Percentiles rank a stretch among this genome's conserved stretches.
Conservation (phyloP, 139 green algal genomes). For the Ettlia oleoabundans region DNA sequence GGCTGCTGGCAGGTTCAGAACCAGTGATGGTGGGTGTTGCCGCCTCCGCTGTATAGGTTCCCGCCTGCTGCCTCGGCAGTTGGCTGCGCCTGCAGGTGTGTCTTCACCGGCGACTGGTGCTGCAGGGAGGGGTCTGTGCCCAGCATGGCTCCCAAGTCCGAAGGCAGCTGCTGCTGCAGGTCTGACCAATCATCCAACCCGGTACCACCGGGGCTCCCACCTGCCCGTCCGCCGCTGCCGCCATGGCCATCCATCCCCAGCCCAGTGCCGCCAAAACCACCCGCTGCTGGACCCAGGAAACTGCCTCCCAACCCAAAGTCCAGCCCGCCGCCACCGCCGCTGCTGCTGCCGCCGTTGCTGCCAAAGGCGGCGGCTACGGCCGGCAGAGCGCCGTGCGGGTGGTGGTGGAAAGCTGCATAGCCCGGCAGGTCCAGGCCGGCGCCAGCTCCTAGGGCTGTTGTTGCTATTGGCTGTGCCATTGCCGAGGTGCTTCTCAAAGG, state of each 20-base stretch:
- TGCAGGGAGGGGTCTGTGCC: constrained; percentile 12
- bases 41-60: neutral
- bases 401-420: constrained; percentile 10
- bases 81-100: neutral
- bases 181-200: constrained; percentile 48
- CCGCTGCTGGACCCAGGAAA: neutral
- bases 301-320: neutral
- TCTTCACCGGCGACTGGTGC: neutral
- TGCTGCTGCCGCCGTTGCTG: neutral
- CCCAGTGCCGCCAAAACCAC: neutral
- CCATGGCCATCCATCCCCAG: neutral
- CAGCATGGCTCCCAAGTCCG: constrained; percentile 44
- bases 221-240: neutral
- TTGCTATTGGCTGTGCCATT: too few species aligned
- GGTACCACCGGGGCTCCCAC: neutral
- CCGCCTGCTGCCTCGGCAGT: neutral
- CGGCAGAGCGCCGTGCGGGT: neutral
- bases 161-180: constrained; percentile 43
- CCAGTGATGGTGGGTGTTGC: too few species aligned
- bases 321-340: neutral
- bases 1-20: too few species aligned
- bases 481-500: neutral
- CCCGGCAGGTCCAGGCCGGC: neutral
- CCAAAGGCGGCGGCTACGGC: neutral
- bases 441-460: neutral